Percentiles rank a stretch among this genome's conserved stretches.
Evolutionary conservation across 805 yeast genomes (phyloP).

Genomic region (Candida morakotiae): DNA sequence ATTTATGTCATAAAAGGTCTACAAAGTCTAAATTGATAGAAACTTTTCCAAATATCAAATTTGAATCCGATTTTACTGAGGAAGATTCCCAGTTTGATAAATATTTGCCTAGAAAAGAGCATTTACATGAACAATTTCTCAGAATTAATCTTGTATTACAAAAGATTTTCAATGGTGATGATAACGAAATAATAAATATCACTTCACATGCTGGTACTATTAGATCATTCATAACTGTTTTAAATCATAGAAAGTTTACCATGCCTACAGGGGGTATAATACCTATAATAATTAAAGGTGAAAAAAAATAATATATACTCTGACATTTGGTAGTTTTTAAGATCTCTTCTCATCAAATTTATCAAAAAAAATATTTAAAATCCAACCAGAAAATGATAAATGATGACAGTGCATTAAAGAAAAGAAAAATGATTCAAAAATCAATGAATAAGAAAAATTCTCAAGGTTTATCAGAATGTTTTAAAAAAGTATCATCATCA

Average conservation of each 20-base stretch:
- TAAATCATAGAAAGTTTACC: slow-evolving; percentile 48
- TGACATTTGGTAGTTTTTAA: not conserved
- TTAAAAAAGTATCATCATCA: slow-evolving; percentile 54
- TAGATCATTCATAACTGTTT: slow-evolving; percentile 45
- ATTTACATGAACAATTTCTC: slow-evolving; percentile 41
- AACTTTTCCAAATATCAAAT: slow-evolving; percentile 33
- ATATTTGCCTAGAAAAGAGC: slow-evolving; percentile 29
- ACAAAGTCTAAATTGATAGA: slow-evolving; percentile 27
- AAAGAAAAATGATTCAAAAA: slow-evolving; percentile 12
- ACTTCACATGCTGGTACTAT: slow-evolving; percentile 65
- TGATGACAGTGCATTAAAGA: not conserved
- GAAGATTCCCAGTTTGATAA: slow-evolving; percentile 42
- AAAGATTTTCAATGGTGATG: slow-evolving; percentile 22
- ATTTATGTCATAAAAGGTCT: slow-evolving; percentile 55
- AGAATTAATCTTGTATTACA: slow-evolving; percentile 44
- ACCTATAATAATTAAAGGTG: slow-evolving; percentile 47
- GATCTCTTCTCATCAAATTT: slow-evolving; percentile 1
- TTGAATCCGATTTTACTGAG: slow-evolving; percentile 41
- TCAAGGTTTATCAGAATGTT: slow-evolving; percentile 62
- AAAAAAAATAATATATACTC: not conserved
- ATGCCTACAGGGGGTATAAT: slow-evolving; percentile 61
- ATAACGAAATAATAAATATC: slow-evolving; percentile 34
- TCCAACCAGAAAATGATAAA: not conserved
- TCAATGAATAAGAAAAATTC: slow-evolving; percentile 33
- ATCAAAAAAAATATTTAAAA: not conserved